phyloP scores from a whole-genome alignment of 352 stramenopile species.

The Albugo laibachii region DNA sequence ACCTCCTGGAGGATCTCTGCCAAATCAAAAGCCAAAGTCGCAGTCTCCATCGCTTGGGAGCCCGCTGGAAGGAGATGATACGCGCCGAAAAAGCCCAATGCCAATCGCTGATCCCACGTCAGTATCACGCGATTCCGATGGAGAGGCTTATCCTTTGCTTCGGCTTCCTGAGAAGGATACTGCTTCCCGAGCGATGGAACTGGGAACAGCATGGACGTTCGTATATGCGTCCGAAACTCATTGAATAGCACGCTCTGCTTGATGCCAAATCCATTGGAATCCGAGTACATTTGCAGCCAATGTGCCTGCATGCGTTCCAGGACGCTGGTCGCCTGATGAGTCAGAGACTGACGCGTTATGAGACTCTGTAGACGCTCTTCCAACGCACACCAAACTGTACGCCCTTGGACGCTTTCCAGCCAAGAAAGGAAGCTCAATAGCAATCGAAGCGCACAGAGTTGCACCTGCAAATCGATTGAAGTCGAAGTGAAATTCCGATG shows the following conservation, averaged over 20 bases:
- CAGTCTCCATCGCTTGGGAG: constrained; percentile 1
- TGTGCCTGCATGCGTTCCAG: no score
- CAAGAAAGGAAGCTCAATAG: constrained; percentile 42
- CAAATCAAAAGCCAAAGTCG: constrained; percentile 39
- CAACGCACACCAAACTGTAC: constrained; percentile 67
- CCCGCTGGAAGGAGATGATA: background rate
- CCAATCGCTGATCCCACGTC: constrained; percentile 1
- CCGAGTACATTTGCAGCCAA: no score
- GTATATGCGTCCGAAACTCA: no score
- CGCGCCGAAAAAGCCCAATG: background rate
- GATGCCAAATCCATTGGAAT: no score
- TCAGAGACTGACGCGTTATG: no score
- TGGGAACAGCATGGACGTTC: no score
- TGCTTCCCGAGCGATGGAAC: no score
- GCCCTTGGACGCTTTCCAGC: constrained; percentile 60
- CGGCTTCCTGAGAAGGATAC: no score
- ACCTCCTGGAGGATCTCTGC: constrained; percentile 28
- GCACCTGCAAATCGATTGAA: background rate
- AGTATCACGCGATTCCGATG: constrained; percentile 1
- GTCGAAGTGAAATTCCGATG: background rate
- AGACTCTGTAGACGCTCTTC: constrained; percentile 38
- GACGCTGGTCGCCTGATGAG: no score
- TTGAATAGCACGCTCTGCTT: no score
- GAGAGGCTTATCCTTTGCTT: no score
- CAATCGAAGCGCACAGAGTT: constrained; percentile 4